A percentile compares a stretch with the other conserved stretches of the same genome.
phyloP scores from a whole-genome alignment of 345 rosid species.

The Carallia pectinifolia region DNA sequence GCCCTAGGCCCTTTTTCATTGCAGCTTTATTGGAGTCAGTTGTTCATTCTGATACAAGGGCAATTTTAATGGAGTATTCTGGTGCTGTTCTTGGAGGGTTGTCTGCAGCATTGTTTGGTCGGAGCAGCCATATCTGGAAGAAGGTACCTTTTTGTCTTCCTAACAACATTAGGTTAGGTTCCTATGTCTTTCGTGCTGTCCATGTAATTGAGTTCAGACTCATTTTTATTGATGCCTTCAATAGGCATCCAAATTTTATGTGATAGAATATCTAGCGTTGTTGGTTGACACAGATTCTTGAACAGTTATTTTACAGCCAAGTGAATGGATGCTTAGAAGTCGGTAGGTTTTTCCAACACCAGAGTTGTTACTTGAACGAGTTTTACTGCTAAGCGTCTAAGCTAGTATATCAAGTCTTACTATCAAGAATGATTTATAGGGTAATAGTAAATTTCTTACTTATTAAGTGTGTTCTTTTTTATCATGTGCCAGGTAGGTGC shows the following conservation, averaged over 20 bases:
- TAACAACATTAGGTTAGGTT: not conserved
- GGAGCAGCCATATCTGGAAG: conserved; percentile 71
- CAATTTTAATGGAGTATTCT: conserved; percentile 92
- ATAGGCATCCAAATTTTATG: no score
- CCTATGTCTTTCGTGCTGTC: not conserved
- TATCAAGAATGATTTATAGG: not conserved
- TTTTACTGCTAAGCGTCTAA: not conserved
- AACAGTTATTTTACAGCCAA: not conserved
- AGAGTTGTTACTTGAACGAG: not conserved
- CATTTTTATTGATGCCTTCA: not conserved
- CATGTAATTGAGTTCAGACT: not conserved
- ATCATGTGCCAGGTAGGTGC: conserved; percentile 71
- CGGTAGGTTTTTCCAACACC: not conserved
- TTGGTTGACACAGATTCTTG: no score
- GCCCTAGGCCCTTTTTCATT: not conserved
- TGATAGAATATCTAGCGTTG: no score
- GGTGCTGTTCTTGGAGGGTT: conserved; percentile 97
- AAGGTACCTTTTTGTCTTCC: conserved; percentile 52
- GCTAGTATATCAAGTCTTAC: not conserved
- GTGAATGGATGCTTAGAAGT: not conserved
- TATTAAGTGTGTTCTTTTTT: conserved; percentile 4
- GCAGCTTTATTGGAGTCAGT: not conserved
- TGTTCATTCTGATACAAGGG: conserved; percentile 42
- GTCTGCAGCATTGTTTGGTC: conserved; percentile 85
- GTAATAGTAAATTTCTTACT: not conserved